Percentiles rank a stretch among this genome's conserved stretches.
These are phyloP conservation scores for Termitomyces sp. DNA, from an alignment of 768 basidiomycete genomes.

Conservation along the genomic window DNA sequence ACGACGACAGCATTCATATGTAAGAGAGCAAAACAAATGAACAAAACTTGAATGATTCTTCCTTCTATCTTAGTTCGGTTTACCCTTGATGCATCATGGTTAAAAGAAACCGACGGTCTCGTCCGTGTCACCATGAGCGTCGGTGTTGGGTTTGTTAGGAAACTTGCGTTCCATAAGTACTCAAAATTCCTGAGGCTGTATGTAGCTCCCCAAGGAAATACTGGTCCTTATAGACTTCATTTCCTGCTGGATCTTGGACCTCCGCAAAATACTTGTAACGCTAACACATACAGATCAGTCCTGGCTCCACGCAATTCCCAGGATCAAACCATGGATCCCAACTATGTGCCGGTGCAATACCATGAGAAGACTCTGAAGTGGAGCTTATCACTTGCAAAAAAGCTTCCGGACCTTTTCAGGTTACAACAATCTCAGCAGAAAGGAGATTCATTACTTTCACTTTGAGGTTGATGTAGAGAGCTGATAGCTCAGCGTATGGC, in stretches of 20 bases:
- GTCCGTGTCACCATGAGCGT: neutral
- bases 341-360: neutral
- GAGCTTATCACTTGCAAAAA: neutral
- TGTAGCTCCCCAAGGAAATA: neutral
- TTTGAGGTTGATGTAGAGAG: too few relatives aligned
- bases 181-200: too few relatives aligned
- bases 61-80: too few relatives aligned
- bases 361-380: too few relatives aligned
- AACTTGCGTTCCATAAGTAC: neutral
- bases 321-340: neutral
- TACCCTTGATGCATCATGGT: too few relatives aligned
- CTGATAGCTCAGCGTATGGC: too few relatives aligned
- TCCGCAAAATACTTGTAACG: neutral
- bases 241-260: neutral
- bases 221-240: neutral
- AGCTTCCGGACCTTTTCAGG: neutral
- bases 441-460: too few relatives aligned
- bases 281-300: neutral
- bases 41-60: too few relatives aligned
- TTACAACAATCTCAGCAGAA: neutral
- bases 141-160: neutral
- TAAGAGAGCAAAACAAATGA: too few relatives aligned
- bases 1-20: too few relatives aligned
- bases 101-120: too few relatives aligned
- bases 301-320: too few relatives aligned